Evolutionary conservation across 1,284 basidiomycete species (phyloP).

Genomic region (Afroboletus lepidellus): DNA sequence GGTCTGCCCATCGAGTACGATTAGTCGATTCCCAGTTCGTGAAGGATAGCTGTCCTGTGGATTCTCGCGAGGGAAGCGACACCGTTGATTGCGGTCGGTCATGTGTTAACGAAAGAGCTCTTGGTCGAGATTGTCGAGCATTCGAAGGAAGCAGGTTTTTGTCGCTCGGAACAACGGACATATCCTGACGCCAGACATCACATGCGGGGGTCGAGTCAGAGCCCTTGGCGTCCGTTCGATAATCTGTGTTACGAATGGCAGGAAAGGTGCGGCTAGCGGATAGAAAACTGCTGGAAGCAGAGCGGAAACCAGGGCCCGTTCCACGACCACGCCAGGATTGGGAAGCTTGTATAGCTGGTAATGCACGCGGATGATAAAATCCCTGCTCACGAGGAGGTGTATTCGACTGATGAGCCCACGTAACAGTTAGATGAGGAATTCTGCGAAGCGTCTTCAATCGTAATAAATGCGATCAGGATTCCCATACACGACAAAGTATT

Average conservation of each 20-base stretch:
- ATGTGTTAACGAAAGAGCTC: constrained; percentile 31
- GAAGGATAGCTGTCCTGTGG: constrained; percentile 31
- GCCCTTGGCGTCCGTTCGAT: not conserved
- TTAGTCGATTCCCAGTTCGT: constrained; percentile 28
- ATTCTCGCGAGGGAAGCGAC: constrained; percentile 30
- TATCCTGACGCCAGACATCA: constrained; percentile 18
- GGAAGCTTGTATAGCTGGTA: constrained; percentile 6
- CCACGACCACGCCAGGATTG: constrained; percentile 28
- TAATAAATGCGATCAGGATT: constrained; percentile 6
- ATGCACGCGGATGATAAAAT: constrained; percentile 15
- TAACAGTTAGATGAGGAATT: constrained; percentile 69
- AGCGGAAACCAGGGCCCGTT: constrained; percentile 5
- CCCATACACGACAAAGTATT: not conserved
- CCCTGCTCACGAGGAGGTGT: constrained; percentile 22
- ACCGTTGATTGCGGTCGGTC: constrained; percentile 19
- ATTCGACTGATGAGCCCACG: constrained; percentile 66
- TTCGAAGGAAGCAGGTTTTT: not conserved
- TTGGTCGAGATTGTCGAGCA: constrained; percentile 22
- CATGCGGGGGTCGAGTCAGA: constrained; percentile 1
- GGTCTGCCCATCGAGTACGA: constrained; percentile 24
- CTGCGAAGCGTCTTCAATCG: constrained; percentile 57
- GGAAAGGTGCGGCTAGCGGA: constrained; percentile 26
- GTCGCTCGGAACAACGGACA: not conserved
- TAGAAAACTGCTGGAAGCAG: constrained; percentile 21
- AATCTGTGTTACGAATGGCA: constrained; percentile 7